phyloP scores from a whole-genome alignment of 768 basidiomycete genomes.

The Erythrobasidium yunnanense region DNA sequence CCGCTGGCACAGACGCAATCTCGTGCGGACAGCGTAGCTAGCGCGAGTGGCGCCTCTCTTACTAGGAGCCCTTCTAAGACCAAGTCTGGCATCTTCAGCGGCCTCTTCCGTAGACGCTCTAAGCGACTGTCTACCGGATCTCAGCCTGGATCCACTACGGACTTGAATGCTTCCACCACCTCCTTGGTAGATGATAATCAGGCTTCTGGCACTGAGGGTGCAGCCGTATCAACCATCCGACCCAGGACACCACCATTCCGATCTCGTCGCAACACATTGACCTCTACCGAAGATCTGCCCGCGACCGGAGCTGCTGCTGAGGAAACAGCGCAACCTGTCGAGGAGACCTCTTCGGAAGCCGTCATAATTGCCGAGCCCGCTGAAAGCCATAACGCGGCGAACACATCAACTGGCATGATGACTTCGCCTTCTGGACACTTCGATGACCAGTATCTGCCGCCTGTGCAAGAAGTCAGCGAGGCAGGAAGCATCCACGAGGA shows the following conservation, averaged over 20 bases:
- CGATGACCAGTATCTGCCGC: not conserved
- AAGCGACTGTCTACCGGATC: not conserved
- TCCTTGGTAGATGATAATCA: not conserved
- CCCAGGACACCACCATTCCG: not conserved
- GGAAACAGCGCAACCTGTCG: not conserved
- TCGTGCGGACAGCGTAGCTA: not conserved
- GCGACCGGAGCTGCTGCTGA: not conserved
- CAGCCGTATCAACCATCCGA: not conserved
- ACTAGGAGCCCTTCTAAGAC: not conserved
- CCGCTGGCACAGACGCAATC: no score
- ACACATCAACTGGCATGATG: no score
- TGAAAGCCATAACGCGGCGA: no score
- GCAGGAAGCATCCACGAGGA: not conserved
- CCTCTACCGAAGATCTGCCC: not conserved
- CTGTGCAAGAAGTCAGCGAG: not conserved
- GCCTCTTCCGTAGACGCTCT: slow-evolving; percentile 10
- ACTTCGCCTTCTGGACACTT: no score
- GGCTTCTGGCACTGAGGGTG: not conserved
- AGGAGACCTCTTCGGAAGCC: not conserved
- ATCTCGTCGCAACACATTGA: not conserved
- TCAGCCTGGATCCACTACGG: not conserved
- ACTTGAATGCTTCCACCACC: not conserved
- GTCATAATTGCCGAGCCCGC: no score
- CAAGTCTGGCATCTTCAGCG: slow-evolving; percentile 2
- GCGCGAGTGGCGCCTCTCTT: not conserved